Conservation (phyloP, 2,329 filamentous ascomycete species). For the Cercospora janseana region DNA sequence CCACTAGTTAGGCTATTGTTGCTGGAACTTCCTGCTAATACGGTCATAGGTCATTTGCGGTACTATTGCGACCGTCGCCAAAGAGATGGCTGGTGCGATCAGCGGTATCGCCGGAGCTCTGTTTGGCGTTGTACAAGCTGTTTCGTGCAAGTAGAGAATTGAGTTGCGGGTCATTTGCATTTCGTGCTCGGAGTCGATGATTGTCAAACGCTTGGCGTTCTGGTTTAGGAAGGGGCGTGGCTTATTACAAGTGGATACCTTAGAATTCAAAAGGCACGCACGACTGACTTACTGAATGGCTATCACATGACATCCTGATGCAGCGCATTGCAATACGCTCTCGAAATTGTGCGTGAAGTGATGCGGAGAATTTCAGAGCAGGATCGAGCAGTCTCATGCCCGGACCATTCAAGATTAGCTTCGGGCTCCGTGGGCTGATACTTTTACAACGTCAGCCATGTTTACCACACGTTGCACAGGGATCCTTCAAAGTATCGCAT, state of each 20-base stretch:
- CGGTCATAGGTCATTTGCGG: background rate
- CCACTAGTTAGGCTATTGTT: background rate
- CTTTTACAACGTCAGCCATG: background rate
- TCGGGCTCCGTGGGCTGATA: background rate
- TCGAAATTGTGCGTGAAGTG: background rate
- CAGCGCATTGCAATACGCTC: background rate
- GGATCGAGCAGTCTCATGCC: background rate
- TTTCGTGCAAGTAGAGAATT: background rate
- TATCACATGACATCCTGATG: too few relatives aligned
- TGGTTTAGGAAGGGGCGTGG: background rate
- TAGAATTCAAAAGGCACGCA: too few relatives aligned
- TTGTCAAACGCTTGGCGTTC: background rate
- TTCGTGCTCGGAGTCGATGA: background rate
- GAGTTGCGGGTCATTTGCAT: background rate
- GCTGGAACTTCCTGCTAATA: background rate
- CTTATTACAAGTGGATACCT: background rate
- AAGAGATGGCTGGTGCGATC: slow-evolving; percentile 9
- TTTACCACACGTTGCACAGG: background rate
- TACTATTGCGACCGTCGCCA: background rate
- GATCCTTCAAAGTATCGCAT: background rate
- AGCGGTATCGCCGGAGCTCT: slow-evolving; percentile 4
- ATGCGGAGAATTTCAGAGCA: too few relatives aligned
- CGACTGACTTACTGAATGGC: too few relatives aligned
- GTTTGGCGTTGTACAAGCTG: slow-evolving; percentile 8
- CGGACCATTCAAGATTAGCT: background rate